Conservation (phyloP, 177 flowering plant species). For the Vitis hybrid region DNA sequence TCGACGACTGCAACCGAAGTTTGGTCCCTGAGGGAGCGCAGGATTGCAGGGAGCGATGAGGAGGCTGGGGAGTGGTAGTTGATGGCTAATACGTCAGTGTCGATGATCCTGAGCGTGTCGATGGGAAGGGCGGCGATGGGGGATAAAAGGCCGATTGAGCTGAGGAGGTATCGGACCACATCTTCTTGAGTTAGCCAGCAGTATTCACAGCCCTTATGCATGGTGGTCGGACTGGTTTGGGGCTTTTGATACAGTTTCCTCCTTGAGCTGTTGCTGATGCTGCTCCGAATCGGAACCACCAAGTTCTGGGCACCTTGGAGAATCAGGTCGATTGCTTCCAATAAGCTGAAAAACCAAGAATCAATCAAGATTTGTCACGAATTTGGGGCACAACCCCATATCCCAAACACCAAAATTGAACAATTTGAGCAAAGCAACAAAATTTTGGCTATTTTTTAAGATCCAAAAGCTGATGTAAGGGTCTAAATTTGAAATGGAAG, state of each 20-base stretch:
- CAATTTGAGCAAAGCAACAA: not conserved
- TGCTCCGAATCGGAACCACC: conserved; percentile 64
- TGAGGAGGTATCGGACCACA: conserved; percentile 65
- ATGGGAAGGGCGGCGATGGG: conserved; percentile 61
- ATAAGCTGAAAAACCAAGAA: conserved; percentile 45
- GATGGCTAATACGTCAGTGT: conserved; percentile 33
- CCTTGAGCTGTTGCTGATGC: conserved; percentile 24
- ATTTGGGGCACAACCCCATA: not conserved
- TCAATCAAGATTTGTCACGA: not conserved
- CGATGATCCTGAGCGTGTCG: conserved; percentile 57
- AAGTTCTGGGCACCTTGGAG: conserved; percentile 80
- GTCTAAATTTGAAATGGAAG: too few relatives aligned
- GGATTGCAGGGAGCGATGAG: conserved; percentile 46
- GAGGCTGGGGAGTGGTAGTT: conserved; percentile 65
- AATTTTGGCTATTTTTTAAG: too few relatives aligned
- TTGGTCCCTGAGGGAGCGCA: conserved; percentile 43
- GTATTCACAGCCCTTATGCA: conserved; percentile 55
- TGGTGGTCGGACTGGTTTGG: conserved; percentile 13
- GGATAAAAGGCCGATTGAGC: conserved; percentile 75
- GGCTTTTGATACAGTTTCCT: conserved; percentile 36
- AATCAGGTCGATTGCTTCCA: conserved; percentile 80
- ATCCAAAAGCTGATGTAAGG: too few relatives aligned
- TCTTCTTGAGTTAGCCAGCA: conserved; percentile 95
- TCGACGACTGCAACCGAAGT: conserved; percentile 81
- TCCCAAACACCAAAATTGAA: not conserved